phyloP scores from a whole-genome alignment of 1,284 basidiomycete species.

The Peniophora sp. region DNA sequence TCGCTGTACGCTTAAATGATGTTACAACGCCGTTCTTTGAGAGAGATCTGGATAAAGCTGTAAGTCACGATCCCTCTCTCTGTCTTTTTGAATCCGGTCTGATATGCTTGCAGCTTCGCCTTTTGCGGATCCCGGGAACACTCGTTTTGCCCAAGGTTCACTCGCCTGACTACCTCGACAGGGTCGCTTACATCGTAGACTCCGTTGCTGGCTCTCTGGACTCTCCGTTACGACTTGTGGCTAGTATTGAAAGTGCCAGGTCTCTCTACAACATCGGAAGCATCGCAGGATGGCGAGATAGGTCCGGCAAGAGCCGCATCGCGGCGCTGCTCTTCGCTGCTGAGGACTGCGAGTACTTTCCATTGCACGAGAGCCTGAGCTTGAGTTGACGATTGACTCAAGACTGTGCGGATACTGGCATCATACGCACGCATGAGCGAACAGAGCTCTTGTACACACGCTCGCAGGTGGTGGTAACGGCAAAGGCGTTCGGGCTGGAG shows the following conservation, averaged over 20 bases:
- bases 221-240: conserved; percentile 40
- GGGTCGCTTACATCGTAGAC: conserved; percentile 44
- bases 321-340: conserved; percentile 66
- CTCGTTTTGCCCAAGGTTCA: conserved; percentile 79
- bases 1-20: conserved; percentile 74
- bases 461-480: conserved; percentile 77
- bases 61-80: conserved; percentile 29
- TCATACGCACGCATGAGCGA: conserved; percentile 71
- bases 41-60: conserved; percentile 63
- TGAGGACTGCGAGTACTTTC: conserved; percentile 66
- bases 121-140: conserved; percentile 36
- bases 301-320: conserved; percentile 35
- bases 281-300: conserved; percentile 58
- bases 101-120: conserved; percentile 13
- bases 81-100: background rate
- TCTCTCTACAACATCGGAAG: conserved; percentile 52
- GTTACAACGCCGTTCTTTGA: conserved; percentile 65
- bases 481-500: conserved; percentile 77
- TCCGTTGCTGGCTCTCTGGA: conserved; percentile 9
- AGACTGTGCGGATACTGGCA: conserved; percentile 84
- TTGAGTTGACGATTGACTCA: background rate
- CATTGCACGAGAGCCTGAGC: conserved; percentile 1
- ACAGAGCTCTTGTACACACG: conserved; percentile 80
- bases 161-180: conserved; percentile 54
- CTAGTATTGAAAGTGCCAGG: conserved; percentile 75